Evolutionary conservation across 1,139 yeast genomes (phyloP), one percentile per base, ranked within the genome.

Genomic region (Groenewaldozyma sp.): DNA sequence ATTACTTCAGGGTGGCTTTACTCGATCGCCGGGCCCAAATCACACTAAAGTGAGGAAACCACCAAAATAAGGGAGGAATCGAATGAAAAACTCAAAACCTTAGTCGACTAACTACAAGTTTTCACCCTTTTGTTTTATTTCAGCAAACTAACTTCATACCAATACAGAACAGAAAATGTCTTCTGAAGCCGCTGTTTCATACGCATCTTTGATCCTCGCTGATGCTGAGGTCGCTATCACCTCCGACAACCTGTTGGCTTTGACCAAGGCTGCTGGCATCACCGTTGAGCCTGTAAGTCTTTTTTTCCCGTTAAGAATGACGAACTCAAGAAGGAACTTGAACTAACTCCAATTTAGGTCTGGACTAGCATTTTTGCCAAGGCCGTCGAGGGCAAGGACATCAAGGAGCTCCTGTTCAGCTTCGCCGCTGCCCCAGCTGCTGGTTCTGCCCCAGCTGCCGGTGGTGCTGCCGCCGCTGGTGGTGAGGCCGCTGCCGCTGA

Each of bases 321-420:
- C 64, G 68, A 94, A 62, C 94, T 13, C n/a, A n/a, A n/a, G n/a
- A n/a, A n/a, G 7, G 27, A 27, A 17, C 24, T 19, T 19, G 11
- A n/a, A 34, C 45, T 42, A 40, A 41, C 42, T 28, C 22, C 21
- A 13, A 58, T 37, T 5, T 34, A 45, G 77, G 76, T 84, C 74
- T 88, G 96, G 96, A 83, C 95, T 64, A 86, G 83, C 63, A 78
- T 83, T 63, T 91, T 75, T 76, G 93, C 97, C 65, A 82, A 84
- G 76, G 97, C 97, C 65, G 80, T 91, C 64, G 94, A 82, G 71
- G 96, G 96, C 68, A 83, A 84, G 76, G 78, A 88, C 79, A 74
- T 91, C 68, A 88, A 88, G 79, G 91, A 83, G 64, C 73, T 86
- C 66, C 76, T 84, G 65, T 76, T 78, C 71, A 80, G 84, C 65